These are phyloP conservation scores for Domatiomyces catenatus DNA, from an alignment of 2,329 filamentous ascomycete genomes.

Conservation along the genomic window DNA sequence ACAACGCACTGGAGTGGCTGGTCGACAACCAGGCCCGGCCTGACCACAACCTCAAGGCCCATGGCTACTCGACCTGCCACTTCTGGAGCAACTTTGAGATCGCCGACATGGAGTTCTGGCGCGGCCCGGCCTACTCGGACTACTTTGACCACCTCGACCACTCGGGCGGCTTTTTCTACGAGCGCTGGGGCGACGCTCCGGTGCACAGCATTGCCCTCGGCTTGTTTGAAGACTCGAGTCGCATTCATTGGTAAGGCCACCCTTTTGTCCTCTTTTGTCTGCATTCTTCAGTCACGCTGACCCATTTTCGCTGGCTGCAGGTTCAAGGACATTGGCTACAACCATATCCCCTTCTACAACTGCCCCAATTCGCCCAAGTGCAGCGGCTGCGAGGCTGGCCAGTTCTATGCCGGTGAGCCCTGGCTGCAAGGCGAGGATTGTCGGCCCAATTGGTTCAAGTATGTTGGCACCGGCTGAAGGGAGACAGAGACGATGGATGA, in stretches of 20 bases:
- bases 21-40: constrained; percentile 63
- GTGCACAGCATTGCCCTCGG: constrained; percentile 90
- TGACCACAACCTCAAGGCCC: constrained; percentile 62
- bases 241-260: constrained; percentile 70
- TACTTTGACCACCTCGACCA: constrained; percentile 93
- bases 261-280: constrained; percentile 1
- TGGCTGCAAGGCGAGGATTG: constrained; percentile 87
- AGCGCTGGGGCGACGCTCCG: constrained; percentile 94
- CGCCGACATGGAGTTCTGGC: constrained; percentile 82
- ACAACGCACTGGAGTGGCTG: constrained; percentile 79
- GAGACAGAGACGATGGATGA: constrained; percentile 5
- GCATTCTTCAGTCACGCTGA: neutral
- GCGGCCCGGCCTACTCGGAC: constrained; percentile 76
- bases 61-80: constrained; percentile 94
- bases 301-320: constrained; percentile 31
- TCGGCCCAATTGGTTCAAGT: constrained; percentile 93
- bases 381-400: constrained; percentile 68
- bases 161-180: constrained; percentile 94
- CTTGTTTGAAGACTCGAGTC: constrained; percentile 76
- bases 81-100: constrained; percentile 99
- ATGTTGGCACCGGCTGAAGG: constrained; percentile 64
- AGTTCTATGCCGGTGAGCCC: constrained; percentile 74
- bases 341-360: constrained; percentile 97
- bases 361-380: constrained; percentile 95
- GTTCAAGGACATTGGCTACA: constrained; percentile 98